phyloP scores from a whole-genome alignment of 352 stramenopile species.

The Phytophthora kernoviae region DNA sequence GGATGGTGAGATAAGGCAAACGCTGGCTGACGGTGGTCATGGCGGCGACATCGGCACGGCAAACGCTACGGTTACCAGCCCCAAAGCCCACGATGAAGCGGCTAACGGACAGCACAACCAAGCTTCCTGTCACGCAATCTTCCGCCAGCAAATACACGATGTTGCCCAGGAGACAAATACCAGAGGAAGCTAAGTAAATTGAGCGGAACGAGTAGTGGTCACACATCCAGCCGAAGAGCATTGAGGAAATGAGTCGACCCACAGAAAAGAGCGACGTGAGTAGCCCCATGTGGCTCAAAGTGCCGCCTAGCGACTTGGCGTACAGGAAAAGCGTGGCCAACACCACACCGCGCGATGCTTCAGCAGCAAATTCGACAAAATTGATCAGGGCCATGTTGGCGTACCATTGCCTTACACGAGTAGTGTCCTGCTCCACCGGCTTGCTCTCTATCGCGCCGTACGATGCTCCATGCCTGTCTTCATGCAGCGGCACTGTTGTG shows the following conservation, averaged over 20 bases:
- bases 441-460: conserved; percentile 25
- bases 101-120: conserved; percentile 53
- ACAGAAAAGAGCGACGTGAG: conserved; percentile 81
- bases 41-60: conserved; percentile 69
- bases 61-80: conserved; percentile 73
- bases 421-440: neutral
- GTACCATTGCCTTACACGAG: conserved; percentile 49
- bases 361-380: conserved; percentile 76
- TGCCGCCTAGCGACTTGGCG: conserved; percentile 68
- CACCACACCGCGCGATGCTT: conserved; percentile 72
- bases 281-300: conserved; percentile 66
- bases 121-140: conserved; percentile 46
- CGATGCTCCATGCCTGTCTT: conserved; percentile 7
- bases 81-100: conserved; percentile 80
- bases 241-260: conserved; percentile 72
- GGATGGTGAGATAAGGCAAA: conserved; percentile 70
- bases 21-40: conserved; percentile 68
- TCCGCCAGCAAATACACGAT: conserved; percentile 69
- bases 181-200: conserved; percentile 70
- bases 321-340: conserved; percentile 81
- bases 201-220: conserved; percentile 76
- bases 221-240: conserved; percentile 78
- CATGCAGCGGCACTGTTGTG: conserved; percentile 22
- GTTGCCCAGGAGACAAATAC: conserved; percentile 65
- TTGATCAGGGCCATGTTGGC: conserved; percentile 79